Conservation (phyloP, 2,329 filamentous ascomycete species). For the Epichloe baconii region DNA sequence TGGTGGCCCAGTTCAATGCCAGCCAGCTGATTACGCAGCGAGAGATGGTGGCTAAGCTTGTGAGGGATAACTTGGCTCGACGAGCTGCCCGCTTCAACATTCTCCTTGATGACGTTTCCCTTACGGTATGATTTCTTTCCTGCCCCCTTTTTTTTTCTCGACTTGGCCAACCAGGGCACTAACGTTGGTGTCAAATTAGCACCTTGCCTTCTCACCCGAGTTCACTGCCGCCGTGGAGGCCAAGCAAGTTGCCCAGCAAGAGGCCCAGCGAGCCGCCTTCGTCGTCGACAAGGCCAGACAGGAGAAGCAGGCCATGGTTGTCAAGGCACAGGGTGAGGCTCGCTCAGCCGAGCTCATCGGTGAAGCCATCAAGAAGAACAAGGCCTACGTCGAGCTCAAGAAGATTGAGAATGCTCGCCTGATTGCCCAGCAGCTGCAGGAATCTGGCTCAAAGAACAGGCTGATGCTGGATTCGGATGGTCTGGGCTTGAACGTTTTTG, state of each 20-base stretch:
- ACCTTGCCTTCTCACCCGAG: slow-evolving; percentile 60
- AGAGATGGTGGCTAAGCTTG: slow-evolving; percentile 86
- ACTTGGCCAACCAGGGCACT: background rate
- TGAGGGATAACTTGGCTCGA: slow-evolving; percentile 83
- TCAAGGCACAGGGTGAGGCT: slow-evolving; percentile 97
- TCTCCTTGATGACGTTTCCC: slow-evolving; percentile 87
- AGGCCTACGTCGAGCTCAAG: slow-evolving; percentile 90
- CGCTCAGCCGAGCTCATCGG: slow-evolving; percentile 95
- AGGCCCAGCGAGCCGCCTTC: slow-evolving; percentile 93
- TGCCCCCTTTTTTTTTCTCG: background rate
- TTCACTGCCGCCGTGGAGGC: slow-evolving; percentile 62
- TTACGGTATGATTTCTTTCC: slow-evolving; percentile 53
- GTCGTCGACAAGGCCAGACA: slow-evolving; percentile 97
- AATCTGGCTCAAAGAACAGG: slow-evolving; percentile 78
- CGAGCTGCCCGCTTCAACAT: slow-evolving; percentile 96
- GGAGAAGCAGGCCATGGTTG: slow-evolving; percentile 98
- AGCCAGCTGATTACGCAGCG: slow-evolving; percentile 97
- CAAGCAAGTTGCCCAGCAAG: slow-evolving; percentile 71
- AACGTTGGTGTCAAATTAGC: slow-evolving; percentile 25
- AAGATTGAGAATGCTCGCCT: slow-evolving; percentile 93
- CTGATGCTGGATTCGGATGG: slow-evolving; percentile 86
- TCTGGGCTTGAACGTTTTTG: slow-evolving; percentile 77
- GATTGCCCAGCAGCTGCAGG: slow-evolving; percentile 81
- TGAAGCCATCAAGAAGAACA: slow-evolving; percentile 98
- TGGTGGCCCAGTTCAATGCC: slow-evolving; percentile 97